These are phyloP conservation scores for Blastobotrys mokoenaii DNA, from an alignment of 805 yeast species.

Conservation along the genomic window DNA sequence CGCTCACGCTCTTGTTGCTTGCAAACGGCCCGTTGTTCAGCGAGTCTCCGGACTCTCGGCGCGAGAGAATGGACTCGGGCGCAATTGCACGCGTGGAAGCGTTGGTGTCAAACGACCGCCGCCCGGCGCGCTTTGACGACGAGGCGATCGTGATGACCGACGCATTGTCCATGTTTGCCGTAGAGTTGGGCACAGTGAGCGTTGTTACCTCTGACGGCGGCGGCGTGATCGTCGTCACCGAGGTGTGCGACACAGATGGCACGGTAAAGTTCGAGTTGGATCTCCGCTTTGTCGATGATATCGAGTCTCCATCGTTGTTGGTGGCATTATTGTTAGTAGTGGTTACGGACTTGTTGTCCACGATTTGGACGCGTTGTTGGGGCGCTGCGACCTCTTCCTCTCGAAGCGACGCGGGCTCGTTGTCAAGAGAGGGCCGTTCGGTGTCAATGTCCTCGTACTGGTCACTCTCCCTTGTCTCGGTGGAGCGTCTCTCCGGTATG, in stretches of 20 bases:
- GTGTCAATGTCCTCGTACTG: neutral
- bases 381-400: neutral
- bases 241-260: constrained; percentile 20
- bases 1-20: neutral
- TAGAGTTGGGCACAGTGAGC: too few species aligned
- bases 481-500: too few species aligned
- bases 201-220: constrained; percentile 8
- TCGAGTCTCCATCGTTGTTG: constrained; percentile 7
- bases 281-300: constrained; percentile 15
- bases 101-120: constrained; percentile 31
- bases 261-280: constrained; percentile 22
- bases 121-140: constrained; percentile 24
- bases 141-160: constrained; percentile 31
- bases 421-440: neutral
- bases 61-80: constrained; percentile 24
- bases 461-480: neutral
- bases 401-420: neutral
- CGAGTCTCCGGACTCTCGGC: constrained; percentile 9
- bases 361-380: constrained; percentile 8
- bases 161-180: constrained; percentile 24
- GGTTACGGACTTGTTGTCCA: neutral
- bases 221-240: constrained; percentile 19
- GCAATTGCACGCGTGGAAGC: constrained; percentile 30
- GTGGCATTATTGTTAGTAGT: neutral
- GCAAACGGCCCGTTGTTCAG: neutral